Conservation (phyloP, 1,139 yeast species). For the Lodderomyces jiufengensis region DNA sequence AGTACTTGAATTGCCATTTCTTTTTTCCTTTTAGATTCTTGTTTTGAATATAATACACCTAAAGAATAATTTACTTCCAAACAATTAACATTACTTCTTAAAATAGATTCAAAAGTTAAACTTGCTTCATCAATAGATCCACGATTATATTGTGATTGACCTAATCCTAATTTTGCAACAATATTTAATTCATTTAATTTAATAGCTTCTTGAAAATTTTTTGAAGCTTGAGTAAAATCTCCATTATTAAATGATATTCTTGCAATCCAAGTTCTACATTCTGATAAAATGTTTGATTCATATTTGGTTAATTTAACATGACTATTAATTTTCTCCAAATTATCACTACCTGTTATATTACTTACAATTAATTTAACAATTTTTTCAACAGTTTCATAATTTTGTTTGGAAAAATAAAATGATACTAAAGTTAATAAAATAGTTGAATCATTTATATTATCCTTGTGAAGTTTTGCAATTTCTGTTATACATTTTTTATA, state of each 20-base stretch:
- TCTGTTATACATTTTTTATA: constrained; percentile 46
- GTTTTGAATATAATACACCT: constrained; percentile 66
- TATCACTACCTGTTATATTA: constrained; percentile 21
- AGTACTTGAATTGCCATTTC: constrained; percentile 61
- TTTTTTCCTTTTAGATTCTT: constrained; percentile 32
- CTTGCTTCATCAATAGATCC: constrained; percentile 80
- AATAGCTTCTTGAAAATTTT: constrained; percentile 68
- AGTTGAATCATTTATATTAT: constrained; percentile 30
- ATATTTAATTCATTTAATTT: constrained; percentile 59
- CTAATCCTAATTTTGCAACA: constrained; percentile 77
- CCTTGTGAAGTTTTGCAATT: constrained; percentile 27
- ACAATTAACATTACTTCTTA: constrained; percentile 64
- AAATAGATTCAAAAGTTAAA: constrained; percentile 74
- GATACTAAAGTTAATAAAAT: constrained; percentile 44
- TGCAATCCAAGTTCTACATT: constrained; percentile 83
- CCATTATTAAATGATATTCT: constrained; percentile 61
- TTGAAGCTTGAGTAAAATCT: constrained; percentile 67
- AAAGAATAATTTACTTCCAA: constrained; percentile 73
- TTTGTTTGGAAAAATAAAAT: constrained; percentile 60
- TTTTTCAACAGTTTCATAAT: constrained; percentile 54
- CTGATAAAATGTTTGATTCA: constrained; percentile 53
- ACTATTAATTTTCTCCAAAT: constrained; percentile 16
- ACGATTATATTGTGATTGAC: constrained; percentile 77
- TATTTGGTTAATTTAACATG: constrained; percentile 25
- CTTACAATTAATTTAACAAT: constrained; percentile 52